phyloP scores from a whole-genome alignment of 1,139 yeast species.

The Hansenula sp. region DNA sequence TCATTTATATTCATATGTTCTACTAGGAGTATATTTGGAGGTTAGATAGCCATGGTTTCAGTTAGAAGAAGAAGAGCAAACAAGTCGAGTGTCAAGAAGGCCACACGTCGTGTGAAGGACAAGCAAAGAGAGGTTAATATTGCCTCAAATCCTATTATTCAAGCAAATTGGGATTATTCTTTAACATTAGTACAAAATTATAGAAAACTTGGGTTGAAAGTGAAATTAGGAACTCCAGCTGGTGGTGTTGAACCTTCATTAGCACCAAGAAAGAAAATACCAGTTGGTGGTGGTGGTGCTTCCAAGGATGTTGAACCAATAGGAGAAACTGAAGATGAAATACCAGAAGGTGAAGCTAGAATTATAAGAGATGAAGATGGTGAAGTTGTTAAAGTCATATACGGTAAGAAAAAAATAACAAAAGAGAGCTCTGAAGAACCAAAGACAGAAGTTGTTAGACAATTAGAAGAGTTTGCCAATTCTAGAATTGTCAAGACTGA shows the following conservation, averaged over 20 bases:
- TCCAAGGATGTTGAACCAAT: conserved; percentile 16
- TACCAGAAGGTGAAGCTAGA: conserved; percentile 79
- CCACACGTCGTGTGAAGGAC: conserved; percentile 65
- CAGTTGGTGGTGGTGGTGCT: no score
- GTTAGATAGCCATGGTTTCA: conserved; percentile 57
- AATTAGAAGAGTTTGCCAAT: conserved; percentile 66
- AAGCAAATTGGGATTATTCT: conserved; percentile 83
- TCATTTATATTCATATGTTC: no score
- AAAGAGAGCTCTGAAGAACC: no score
- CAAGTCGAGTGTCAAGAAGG: conserved; percentile 54
- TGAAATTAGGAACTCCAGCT: conserved; percentile 59
- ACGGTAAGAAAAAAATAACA: conserved; percentile 49
- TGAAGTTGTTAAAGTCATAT: conserved; percentile 61
- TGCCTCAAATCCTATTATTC: conserved; percentile 74
- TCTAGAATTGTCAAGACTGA: conserved; percentile 46
- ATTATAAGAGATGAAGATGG: conserved; percentile 73
- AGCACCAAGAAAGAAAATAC: conserved; percentile 29
- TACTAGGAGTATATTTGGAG: no score
- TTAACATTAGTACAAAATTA: conserved; percentile 83
- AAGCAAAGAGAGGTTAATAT: conserved; percentile 61
- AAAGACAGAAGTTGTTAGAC: conserved; percentile 53
- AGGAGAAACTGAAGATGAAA: conserved; percentile 35
- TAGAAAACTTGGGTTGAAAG: conserved; percentile 66
- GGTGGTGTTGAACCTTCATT: conserved; percentile 63
- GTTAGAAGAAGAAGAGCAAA: conserved; percentile 87